Base-by-base conservation (phyloP, 768 basidiomycete species). In the Hericium rajendrae region DNA sequence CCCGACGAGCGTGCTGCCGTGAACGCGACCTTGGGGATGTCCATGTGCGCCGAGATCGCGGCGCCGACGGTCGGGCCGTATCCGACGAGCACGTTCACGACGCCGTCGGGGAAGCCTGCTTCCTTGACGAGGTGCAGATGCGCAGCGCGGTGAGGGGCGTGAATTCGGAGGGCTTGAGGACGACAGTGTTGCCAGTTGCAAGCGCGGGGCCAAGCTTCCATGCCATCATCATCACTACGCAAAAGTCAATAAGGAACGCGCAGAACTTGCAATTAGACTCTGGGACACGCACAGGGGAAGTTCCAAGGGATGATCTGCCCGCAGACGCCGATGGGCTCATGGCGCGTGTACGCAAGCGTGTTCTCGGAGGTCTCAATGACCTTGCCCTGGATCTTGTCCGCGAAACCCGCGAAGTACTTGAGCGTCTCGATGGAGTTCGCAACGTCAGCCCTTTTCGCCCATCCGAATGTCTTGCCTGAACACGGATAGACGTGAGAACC, bases 371-470 rank as follows among this genome's bases (percentile, higher is more conserved):
- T 81, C 73, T 92, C 88, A 67, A 91, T 83, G 8, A 82, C 83
- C 68, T 89, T 80, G 5, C 88, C 90, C 4, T 78, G 74, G 54
- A 87, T 71, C 73, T 94, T 95, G 74, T 94, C 93, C 22, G 91
- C 89, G 84, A 89, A 90, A 16, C 93, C 94, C 43, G 84, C 89
- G 64, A 87, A 97, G 73, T 94, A 95, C 38, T 81, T 76, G 61
- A 92, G 69, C 32, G 74, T 73, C 20, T 68, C 72, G 57, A 84
- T 74, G 0, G 78, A 69, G 54, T 69, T 69, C 0, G 65, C 63
- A 2, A 88, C 67, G 61, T 89, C 88, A 0, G 64, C 69, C 16
- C 65, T 69, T 57, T 74, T 79, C 12, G 83, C 75, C 67, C 70
- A 74, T 11, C 54, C 37, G 65, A 75, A 84, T 1, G 79, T 76